phyloP scores from a whole-genome alignment of 768 basidiomycete species.

The Kwoniella mangroviensis region DNA sequence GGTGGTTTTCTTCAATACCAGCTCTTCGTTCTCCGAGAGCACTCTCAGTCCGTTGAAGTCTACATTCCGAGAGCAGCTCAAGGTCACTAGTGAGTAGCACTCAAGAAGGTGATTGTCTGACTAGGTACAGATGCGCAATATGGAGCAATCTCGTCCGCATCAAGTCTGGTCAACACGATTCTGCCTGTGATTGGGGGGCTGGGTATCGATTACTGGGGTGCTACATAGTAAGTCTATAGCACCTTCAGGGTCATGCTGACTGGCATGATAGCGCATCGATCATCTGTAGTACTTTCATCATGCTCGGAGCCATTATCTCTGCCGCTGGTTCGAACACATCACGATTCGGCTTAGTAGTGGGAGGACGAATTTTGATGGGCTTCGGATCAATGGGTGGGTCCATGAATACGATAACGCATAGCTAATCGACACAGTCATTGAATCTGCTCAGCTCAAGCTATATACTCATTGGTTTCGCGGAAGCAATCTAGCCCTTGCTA shows the following conservation, averaged over 20 bases:
- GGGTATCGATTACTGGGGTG: slow-evolving; percentile 53
- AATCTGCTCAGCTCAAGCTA: slow-evolving; percentile 46
- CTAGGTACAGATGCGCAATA: slow-evolving; percentile 45
- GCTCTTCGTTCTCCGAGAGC: slow-evolving; percentile 30
- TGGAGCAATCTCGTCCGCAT: slow-evolving; percentile 47
- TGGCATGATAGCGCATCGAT: slow-evolving; percentile 37
- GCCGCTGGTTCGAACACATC: slow-evolving; percentile 35
- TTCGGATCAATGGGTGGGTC: slow-evolving; percentile 45
- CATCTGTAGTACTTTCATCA: slow-evolving; percentile 43
- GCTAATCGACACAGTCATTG: slow-evolving; percentile 36
- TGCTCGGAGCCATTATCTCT: slow-evolving; percentile 44
- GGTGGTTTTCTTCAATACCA: slow-evolving; percentile 46
- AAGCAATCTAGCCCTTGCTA: slow-evolving; percentile 36
- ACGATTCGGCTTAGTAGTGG: slow-evolving; percentile 35
- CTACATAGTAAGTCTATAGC: slow-evolving; percentile 36
- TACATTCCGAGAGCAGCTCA: slow-evolving; percentile 35
- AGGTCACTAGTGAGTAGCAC: slow-evolving; percentile 38
- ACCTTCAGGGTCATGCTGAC: background rate
- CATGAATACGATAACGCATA: background rate
- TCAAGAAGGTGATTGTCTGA: background rate
- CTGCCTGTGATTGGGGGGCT: slow-evolving; percentile 53
- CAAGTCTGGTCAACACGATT: slow-evolving; percentile 52
- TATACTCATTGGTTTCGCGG: slow-evolving; percentile 53
- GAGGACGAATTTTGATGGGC: slow-evolving; percentile 50
- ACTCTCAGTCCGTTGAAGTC: slow-evolving; percentile 39